Conservation (phyloP, 2,329 filamentous ascomycete genomes). For the Sphaerulina populicola region DNA sequence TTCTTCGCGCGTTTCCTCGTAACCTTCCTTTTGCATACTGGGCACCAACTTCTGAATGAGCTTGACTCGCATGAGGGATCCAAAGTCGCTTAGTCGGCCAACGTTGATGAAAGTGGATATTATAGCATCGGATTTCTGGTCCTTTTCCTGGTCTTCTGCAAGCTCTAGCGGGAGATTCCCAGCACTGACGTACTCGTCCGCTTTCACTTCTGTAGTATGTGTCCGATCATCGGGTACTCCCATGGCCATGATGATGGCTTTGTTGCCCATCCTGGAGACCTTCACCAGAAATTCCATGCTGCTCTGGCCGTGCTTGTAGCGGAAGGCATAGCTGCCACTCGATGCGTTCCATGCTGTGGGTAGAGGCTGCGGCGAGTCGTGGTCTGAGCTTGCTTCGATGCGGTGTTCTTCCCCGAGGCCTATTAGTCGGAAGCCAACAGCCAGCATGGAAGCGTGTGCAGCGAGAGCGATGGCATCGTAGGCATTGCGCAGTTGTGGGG, state of each 20-base stretch:
- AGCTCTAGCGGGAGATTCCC: slow-evolving; percentile 46
- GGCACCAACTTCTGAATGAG: slow-evolving; percentile 81
- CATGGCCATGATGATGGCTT: slow-evolving; percentile 74
- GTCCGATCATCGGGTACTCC: slow-evolving; percentile 75
- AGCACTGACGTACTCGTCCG: slow-evolving; percentile 65
- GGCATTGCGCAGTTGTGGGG: slow-evolving; percentile 51
- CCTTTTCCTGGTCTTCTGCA: slow-evolving; percentile 21
- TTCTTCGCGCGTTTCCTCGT: slow-evolving; percentile 50
- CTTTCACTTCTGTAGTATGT: slow-evolving; percentile 63
- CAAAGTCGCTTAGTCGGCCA: slow-evolving; percentile 58
- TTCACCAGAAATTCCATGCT: slow-evolving; percentile 77
- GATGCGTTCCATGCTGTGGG: slow-evolving; percentile 73
- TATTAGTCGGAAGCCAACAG: slow-evolving; percentile 69
- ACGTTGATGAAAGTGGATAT: slow-evolving; percentile 64
- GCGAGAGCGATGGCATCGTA: slow-evolving; percentile 81
- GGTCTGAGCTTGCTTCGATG: slow-evolving; percentile 37
- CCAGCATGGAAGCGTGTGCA: slow-evolving; percentile 71
- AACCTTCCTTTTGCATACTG: slow-evolving; percentile 66
- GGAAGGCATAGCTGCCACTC: slow-evolving; percentile 64
- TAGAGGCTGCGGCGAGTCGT: slow-evolving; percentile 51
- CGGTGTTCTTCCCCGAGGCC: slow-evolving; percentile 78
- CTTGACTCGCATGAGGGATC: slow-evolving; percentile 62
- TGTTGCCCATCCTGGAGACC: slow-evolving; percentile 70
- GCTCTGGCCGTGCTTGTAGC: slow-evolving; percentile 79
- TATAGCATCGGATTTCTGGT: slow-evolving; percentile 38